phyloP scores from a whole-genome alignment of 805 yeast species.

The Metschnikowia drakensbergensis region DNA sequence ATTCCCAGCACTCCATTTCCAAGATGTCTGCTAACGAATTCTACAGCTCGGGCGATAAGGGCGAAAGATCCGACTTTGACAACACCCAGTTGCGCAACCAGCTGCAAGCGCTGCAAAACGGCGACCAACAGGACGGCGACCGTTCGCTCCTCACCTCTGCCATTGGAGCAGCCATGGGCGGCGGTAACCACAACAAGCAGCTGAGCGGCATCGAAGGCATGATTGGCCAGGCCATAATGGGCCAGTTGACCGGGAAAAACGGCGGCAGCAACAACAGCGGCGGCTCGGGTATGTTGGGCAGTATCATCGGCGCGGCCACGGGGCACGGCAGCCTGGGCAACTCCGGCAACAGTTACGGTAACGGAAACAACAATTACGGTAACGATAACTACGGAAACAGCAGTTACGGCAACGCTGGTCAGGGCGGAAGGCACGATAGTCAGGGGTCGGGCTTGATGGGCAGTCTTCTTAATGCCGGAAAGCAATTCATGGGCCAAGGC shows the following conservation, averaged over 20 bases:
- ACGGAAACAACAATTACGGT: not conserved
- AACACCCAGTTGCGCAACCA: conserved; percentile 1
- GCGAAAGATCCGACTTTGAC: conserved; percentile 11
- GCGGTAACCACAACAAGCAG: conserved; percentile 19
- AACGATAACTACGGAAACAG: not conserved
- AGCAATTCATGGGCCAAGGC: conserved; percentile 2
- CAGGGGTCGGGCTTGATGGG: conserved; percentile 2
- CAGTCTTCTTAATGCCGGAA: conserved; percentile 1
- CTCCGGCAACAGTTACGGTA: conserved; percentile 5
- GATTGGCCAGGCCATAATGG: conserved; percentile 16
- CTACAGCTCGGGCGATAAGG: conserved; percentile 41
- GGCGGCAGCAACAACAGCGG: conserved; percentile 7
- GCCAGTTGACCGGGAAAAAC: conserved; percentile 23
- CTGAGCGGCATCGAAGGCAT: conserved; percentile 15
- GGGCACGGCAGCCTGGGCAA: conserved; percentile 10
- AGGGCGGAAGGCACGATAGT: conserved; percentile 1
- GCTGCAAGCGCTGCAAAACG: conserved; percentile 11
- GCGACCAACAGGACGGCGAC: conserved; percentile 20
- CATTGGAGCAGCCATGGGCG: conserved; percentile 26
- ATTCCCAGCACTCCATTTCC: not conserved
- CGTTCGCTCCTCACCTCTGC: conserved; percentile 24
- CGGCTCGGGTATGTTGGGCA: conserved; percentile 13
- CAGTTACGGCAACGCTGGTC: not conserved
- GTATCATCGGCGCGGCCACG: conserved; percentile 13
- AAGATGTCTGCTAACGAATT: conserved; percentile 57